Evolutionary conservation across 2,329 filamentous ascomycete genomes (phyloP).

Genomic region (Colletotrichum eremochloae): DNA sequence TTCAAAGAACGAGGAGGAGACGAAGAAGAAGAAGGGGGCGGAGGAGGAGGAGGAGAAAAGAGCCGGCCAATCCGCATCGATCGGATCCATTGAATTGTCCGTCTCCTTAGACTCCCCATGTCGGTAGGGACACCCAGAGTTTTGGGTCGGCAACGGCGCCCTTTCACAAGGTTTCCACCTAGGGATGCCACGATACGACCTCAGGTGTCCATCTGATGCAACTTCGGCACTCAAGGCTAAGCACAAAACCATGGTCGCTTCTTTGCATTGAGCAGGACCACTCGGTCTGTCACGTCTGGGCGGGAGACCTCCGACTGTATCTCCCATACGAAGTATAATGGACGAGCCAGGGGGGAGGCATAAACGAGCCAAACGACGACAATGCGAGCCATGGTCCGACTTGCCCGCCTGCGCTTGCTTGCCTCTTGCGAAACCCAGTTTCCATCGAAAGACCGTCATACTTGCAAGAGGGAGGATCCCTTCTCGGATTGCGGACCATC

Average conservation of each 20-base stretch:
- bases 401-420: neutral
- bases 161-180: conserved; percentile 16
- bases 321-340: neutral
- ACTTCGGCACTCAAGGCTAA: conserved; percentile 1
- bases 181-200: conserved; percentile 22
- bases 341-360: conserved; percentile 3
- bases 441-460: conserved; percentile 19
- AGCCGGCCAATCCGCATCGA: neutral
- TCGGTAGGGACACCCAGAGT: conserved; percentile 26
- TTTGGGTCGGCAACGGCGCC: conserved; percentile 25
- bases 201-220: conserved; percentile 16
- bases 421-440: neutral
- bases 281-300: neutral
- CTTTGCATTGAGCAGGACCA: neutral
- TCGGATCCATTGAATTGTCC: neutral
- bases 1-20: too few species aligned
- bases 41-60: neutral
- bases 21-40: too few species aligned
- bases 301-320: conserved; percentile 3
- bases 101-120: conserved; percentile 11
- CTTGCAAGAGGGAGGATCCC: conserved; percentile 1
- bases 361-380: conserved; percentile 23
- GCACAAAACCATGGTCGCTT: conserved; percentile 9
- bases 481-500: neutral
- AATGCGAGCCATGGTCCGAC: conserved; percentile 9